Evolutionary conservation across 106 monocot genomes (phyloP).

Genomic region (Dendrobium officinale): DNA sequence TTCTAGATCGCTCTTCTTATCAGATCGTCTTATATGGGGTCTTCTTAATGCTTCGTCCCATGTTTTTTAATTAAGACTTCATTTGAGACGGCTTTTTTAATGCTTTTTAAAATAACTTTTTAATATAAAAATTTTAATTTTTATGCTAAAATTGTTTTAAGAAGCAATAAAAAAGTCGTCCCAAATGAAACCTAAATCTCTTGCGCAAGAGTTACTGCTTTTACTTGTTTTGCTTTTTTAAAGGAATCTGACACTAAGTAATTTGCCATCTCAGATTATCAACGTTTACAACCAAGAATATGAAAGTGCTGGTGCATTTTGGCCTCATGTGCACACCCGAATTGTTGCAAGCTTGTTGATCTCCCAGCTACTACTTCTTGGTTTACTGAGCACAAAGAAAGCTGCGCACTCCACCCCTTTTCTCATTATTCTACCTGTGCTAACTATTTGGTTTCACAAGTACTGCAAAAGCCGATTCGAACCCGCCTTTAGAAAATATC

Average conservation of each 20-base stretch:
- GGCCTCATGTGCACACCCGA: slow-evolving; percentile 81
- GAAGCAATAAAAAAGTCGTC: no score
- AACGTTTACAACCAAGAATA: slow-evolving; percentile 97
- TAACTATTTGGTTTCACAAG: slow-evolving; percentile 75
- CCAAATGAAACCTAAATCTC: no score
- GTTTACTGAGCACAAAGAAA: slow-evolving; percentile 77
- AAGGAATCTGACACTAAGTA: background rate
- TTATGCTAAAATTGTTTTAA: no score
- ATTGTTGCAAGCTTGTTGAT: slow-evolving; percentile 73
- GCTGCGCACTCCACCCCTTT: slow-evolving; percentile 82
- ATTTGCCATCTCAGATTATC: slow-evolving; percentile 58
- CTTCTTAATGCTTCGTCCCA: no score
- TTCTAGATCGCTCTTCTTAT: no score
- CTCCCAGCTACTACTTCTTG: slow-evolving; percentile 72
- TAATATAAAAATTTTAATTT: no score
- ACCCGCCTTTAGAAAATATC: slow-evolving; percentile 75
- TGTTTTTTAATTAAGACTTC: no score
- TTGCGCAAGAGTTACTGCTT: no score
- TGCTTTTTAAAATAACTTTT: no score
- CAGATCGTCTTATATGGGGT: no score
- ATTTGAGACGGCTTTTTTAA: no score
- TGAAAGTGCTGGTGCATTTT: slow-evolving; percentile 92
- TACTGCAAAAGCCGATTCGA: slow-evolving; percentile 93
- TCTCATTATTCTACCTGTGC: slow-evolving; percentile 50
- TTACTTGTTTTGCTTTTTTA: background rate